phyloP scores from a whole-genome alignment of 192 early-diverging fungal genomes.

The Ambispora gerdemannii region DNA sequence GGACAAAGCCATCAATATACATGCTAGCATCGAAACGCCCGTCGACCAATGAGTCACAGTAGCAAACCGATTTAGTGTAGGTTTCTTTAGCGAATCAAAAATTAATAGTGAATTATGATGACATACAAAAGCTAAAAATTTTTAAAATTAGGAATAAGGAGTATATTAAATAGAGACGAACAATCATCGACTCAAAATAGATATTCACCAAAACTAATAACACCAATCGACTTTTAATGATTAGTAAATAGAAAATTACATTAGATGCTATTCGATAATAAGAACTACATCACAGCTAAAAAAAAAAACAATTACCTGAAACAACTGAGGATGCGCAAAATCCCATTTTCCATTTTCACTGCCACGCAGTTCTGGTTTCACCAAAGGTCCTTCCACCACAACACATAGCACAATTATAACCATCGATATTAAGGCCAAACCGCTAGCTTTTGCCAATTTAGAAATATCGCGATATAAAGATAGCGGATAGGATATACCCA shows the following conservation, averaged over 20 bases:
- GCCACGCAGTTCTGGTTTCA: conserved; percentile 53
- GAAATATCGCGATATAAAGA: conserved; percentile 86
- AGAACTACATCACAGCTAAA: background rate
- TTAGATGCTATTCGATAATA: conserved; percentile 20
- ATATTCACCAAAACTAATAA: conserved; percentile 79
- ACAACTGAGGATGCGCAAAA: conserved; percentile 53
- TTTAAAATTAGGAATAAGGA: conserved; percentile 9
- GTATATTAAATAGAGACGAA: conserved; percentile 1
- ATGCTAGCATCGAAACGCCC: conserved; percentile 63
- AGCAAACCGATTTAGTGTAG: conserved; percentile 81
- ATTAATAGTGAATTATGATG: conserved; percentile 96
- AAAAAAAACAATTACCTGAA: conserved; percentile 46
- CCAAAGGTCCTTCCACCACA: conserved; percentile 63
- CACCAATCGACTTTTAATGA: conserved; percentile 58
- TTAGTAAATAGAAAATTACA: conserved; percentile 29
- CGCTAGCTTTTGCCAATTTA: conserved; percentile 84
- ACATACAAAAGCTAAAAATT: conserved; percentile 77
- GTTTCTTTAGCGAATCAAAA: conserved; percentile 77
- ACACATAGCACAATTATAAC: conserved; percentile 73
- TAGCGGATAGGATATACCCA: conserved; percentile 78
- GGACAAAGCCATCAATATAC: conserved; percentile 64
- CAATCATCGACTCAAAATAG: no score
- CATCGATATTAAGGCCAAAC: conserved; percentile 79
- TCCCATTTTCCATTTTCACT: conserved; percentile 35
- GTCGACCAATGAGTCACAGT: conserved; percentile 81